Evolutionary conservation across 768 basidiomycete genomes (phyloP).

Genomic region (Tulasnella sp.): DNA sequence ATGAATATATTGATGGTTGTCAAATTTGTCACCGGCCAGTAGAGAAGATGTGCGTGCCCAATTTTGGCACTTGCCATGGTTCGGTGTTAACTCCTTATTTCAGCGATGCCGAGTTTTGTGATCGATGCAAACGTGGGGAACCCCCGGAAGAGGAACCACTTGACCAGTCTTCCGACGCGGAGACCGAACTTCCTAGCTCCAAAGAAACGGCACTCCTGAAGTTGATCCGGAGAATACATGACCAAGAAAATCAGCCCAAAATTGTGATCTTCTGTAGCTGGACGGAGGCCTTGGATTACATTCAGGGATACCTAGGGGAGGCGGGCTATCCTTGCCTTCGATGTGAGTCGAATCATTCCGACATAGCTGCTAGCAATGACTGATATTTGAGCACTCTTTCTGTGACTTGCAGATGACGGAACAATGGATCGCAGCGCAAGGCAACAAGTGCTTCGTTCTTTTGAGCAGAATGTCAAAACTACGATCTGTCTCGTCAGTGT

Average conservation of each 20-base stretch:
- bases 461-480: neutral
- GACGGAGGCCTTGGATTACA: neutral
- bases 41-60: neutral
- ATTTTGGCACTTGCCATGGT: neutral
- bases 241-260: neutral
- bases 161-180: neutral
- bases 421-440: neutral
- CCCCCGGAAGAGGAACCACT: neutral
- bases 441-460: neutral
- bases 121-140: neutral
- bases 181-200: neutral
- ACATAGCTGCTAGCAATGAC: no score
- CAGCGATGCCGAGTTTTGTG: neutral
- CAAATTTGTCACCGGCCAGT: neutral
- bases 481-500: neutral
- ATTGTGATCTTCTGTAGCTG: neutral
- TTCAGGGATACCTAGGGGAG: neutral
- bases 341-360: neutral
- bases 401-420: neutral
- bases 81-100: neutral
- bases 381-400: neutral
- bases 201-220: neutral
- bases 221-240: neutral
- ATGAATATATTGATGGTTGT: neutral
- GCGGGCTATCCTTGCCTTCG: neutral